A percentile compares a stretch with the other conserved stretches of the same genome.
phyloP scores from a whole-genome alignment of 768 basidiomycete species.

The Phlebiopsis gigantea region DNA sequence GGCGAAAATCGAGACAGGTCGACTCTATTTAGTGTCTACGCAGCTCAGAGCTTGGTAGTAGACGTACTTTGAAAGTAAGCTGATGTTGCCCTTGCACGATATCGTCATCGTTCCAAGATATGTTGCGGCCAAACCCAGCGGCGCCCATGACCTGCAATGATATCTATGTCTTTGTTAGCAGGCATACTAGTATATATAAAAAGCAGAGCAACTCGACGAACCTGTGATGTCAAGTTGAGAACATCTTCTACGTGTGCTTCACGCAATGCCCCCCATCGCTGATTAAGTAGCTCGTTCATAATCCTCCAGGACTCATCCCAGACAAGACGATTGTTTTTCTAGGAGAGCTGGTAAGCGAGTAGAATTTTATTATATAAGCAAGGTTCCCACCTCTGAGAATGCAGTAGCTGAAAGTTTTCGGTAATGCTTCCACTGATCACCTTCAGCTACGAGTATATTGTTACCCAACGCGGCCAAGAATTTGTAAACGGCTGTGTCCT shows the following conservation, averaged over 20 bases:
- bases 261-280: conserved; percentile 40
- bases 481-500: conserved; percentile 41
- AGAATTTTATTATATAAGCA: no score
- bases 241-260: conserved; percentile 38
- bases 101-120: no score
- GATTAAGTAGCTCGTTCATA: conserved; percentile 26
- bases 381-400: conserved; percentile 49
- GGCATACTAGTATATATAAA: no score
- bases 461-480: conserved; percentile 49
- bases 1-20: not conserved
- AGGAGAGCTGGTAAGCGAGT: not conserved
- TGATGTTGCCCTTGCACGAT: no score
- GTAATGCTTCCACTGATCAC: conserved; percentile 60
- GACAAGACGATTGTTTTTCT: conserved; percentile 32
- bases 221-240: conserved; percentile 19
- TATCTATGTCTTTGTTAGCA: no score
- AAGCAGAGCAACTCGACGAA: no score
- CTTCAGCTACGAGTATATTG: conserved; percentile 61
- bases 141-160: no score
- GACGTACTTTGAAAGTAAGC: no score
- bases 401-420: conserved; percentile 57
- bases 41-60: no score
- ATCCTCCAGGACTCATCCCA: conserved; percentile 30
- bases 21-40: not conserved
- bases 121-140: no score